These are phyloP conservation scores for Smithsoniella earleae DNA, from an alignment of 163 green algal species.

Conservation along the genomic window DNA sequence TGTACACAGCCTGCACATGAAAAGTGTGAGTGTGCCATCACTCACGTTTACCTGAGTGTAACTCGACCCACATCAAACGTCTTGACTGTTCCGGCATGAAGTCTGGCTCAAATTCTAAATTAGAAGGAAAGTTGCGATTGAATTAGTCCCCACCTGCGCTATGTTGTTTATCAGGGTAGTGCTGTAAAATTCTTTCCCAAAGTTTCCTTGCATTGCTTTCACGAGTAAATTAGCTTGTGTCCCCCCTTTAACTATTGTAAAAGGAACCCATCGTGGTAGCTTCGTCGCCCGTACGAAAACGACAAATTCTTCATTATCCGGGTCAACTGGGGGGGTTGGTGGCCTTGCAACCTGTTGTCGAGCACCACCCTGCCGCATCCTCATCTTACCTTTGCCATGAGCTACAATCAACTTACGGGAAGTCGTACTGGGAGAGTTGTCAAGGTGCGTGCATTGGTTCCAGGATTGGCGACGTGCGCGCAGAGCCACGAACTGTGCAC, in stretches of 20 bases:
- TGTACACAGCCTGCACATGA: conserved; percentile 20
- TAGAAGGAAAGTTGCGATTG: too few species aligned
- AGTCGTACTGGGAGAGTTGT: background rate
- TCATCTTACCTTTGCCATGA: background rate
- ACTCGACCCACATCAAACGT: background rate
- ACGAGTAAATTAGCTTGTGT: conserved; percentile 52
- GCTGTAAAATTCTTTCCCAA: conserved; percentile 58
- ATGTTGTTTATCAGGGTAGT: conserved; percentile 72
- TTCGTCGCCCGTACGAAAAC: conserved; percentile 66
- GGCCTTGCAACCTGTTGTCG: conserved; percentile 29
- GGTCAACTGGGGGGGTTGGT: conserved; percentile 64
- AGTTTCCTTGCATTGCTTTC: conserved; percentile 57
- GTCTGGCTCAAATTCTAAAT: background rate
- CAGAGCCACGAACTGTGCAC: too few species aligned
- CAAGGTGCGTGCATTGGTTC: background rate
- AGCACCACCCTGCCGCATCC: conserved; percentile 9
- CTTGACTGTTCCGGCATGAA: too few species aligned
- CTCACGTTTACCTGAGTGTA: background rate
- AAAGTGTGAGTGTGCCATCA: background rate
- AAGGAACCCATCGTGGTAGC: conserved; percentile 65
- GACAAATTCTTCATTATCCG: conserved; percentile 81
- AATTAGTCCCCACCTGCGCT: conserved; percentile 34
- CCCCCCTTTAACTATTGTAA: conserved; percentile 72
- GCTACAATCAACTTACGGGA: background rate
- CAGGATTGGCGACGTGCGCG: too few species aligned